phyloP scores from a whole-genome alignment of 805 yeast species.

The Candida methanosorbosa region DNA sequence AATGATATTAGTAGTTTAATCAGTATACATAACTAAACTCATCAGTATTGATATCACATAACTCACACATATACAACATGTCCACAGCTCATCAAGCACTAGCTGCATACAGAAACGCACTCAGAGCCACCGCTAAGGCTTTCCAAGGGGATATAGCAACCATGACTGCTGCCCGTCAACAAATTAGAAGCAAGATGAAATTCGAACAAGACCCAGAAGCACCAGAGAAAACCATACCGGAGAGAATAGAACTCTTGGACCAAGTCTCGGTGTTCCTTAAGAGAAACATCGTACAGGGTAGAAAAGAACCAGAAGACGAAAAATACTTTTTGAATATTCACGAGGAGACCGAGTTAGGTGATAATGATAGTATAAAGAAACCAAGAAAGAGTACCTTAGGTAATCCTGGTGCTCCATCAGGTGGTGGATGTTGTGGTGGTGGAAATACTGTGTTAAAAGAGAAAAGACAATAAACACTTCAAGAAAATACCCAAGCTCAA shows the following conservation, averaged over 20 bases:
- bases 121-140: conserved; percentile 58
- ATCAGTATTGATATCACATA: no score
- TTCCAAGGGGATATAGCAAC: conserved; percentile 43
- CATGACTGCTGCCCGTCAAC: conserved; percentile 48
- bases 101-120: conserved; percentile 53
- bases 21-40: no score
- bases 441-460: conserved; percentile 13
- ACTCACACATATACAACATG: conserved; percentile 5
- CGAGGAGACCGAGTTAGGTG: conserved; percentile 79
- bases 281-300: conserved; percentile 84
- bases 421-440: conserved; percentile 51
- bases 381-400: conserved; percentile 25
- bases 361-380: conserved; percentile 62
- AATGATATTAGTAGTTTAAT: no score
- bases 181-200: conserved; percentile 47
- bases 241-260: conserved; percentile 47
- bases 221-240: conserved; percentile 36
- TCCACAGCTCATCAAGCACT: conserved; percentile 16
- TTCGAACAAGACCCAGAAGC: conserved; percentile 29
- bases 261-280: conserved; percentile 66
- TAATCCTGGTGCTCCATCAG: conserved; percentile 11
- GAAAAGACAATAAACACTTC: no score
- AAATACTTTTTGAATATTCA: conserved; percentile 62
- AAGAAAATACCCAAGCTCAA: no score
- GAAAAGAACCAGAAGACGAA: conserved; percentile 28